phyloP scores from a whole-genome alignment of 352 stramenopile species.

The Globisporangium camurandrum region DNA sequence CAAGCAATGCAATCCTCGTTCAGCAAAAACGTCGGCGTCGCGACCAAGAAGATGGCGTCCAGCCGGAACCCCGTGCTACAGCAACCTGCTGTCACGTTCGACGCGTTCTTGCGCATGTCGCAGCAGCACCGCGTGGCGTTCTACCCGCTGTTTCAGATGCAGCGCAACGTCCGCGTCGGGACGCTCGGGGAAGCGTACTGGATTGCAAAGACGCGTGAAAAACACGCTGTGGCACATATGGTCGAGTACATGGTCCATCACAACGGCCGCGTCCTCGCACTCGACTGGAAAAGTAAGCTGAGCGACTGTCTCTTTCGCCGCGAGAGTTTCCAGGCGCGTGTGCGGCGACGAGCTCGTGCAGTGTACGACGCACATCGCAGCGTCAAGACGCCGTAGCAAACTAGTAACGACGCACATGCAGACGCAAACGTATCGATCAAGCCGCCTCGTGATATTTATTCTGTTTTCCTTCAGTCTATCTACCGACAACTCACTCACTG shows the following conservation, averaged over 20 bases:
- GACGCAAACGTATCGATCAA: background rate
- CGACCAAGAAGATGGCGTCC: constrained; percentile 27
- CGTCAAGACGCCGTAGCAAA: too few relatives aligned
- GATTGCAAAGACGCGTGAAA: constrained; percentile 35
- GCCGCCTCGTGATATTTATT: too few relatives aligned
- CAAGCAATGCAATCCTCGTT: constrained; percentile 34
- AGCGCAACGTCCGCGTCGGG: constrained; percentile 28
- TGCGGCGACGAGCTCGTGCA: constrained; percentile 24
- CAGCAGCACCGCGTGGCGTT: constrained; percentile 40
- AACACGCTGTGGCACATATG: constrained; percentile 23
- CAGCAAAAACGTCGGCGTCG: constrained; percentile 34
- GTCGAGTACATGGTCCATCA: constrained; percentile 33
- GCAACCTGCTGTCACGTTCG: constrained; percentile 25
- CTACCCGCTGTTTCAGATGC: constrained; percentile 41
- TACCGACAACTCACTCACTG: background rate
- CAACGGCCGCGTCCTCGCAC: constrained; percentile 23
- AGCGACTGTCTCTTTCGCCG: constrained; percentile 19
- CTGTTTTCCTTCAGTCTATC: background rate
- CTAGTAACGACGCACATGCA: too few relatives aligned
- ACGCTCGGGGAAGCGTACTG: constrained; percentile 45
- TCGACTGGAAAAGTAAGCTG: constrained; percentile 31
- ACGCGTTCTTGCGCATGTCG: constrained; percentile 45
- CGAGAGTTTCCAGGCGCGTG: constrained; percentile 18
- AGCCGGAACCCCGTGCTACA: constrained; percentile 16
- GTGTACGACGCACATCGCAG: constrained; percentile 30